Conservation (phyloP, 768 basidiomycete genomes). For the Rhodotorula sphaerocarpa region DNA sequence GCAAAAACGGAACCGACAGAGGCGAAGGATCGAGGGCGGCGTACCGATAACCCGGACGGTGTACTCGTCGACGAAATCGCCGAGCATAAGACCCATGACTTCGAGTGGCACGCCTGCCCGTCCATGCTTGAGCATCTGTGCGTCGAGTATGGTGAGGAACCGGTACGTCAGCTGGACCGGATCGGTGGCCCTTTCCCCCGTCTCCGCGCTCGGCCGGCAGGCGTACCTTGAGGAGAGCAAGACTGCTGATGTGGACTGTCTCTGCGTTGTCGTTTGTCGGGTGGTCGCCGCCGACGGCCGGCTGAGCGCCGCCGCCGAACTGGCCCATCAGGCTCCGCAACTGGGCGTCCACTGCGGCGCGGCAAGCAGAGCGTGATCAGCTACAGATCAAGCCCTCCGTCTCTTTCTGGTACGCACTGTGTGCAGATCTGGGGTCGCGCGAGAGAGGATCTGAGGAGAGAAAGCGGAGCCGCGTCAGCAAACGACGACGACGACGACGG, state of each 20-base stretch:
- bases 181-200: no score
- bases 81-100: constrained; percentile 97
- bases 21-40: neutral
- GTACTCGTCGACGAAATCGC: constrained; percentile 97
- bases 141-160: neutral
- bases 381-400: no score
- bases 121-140: constrained; percentile 96
- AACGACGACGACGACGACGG: no score
- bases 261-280: constrained; percentile 43
- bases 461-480: neutral
- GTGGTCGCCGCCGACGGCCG: constrained; percentile 12
- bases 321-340: constrained; percentile 22
- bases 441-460: no score
- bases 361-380: no score
- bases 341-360: constrained; percentile 14
- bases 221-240: constrained; percentile 87
- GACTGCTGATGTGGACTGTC: constrained; percentile 83
- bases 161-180: constrained; percentile 1
- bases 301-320: constrained; percentile 18
- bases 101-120: constrained; percentile 99
- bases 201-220: no score
- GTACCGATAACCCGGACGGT: constrained; percentile 42
- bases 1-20: neutral
- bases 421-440: no score
- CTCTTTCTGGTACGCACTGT: neutral